Base-by-base conservation (phyloP, 1,284 basidiomycete genomes). In the Trichosporon ovoides region DNA sequence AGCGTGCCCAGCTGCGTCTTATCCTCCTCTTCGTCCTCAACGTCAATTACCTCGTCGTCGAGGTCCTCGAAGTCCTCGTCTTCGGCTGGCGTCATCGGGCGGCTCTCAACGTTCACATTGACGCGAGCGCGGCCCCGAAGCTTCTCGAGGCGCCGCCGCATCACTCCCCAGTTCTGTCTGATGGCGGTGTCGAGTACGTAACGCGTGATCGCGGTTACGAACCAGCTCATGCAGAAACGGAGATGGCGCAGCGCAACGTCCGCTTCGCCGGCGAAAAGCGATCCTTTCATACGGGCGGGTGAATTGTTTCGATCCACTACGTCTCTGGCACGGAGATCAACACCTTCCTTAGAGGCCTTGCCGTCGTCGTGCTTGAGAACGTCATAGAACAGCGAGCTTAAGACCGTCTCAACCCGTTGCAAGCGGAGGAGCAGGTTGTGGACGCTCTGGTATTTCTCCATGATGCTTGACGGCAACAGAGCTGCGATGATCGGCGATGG, bases 371-470 rank as follows among this genome's bases (percentile, higher is more conserved):
- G 50, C 53, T 73, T 69, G 5, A 70, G 60, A 9, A 72, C 54
- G 28, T 70, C 68, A 55, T 86, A 83, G 72, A 84, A 88, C 35
- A 87, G 78, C 2, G 85, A 81, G 22, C 82, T 81, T 37, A 87
- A 73, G 12, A 88, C 88, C 53, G 83, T 82, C 69, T 91, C 84
- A 31, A 89, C 88, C 79, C 91, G 81, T 65, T 86, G 80, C 24
- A 93, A 78, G 20, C 89, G 82, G 20, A 94, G 78, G 35, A 91
- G 81, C 65, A 91, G 85, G 0, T 87, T 82, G 71, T 91, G 90
- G 57, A 91, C 79, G 28, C 86, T 79, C 66, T 91, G 88, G 70
- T 92, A 93, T 72, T 91, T 92, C n/a, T 83, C 85, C 36, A 91
- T 76, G 37, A 88, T 81, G 2, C 82, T 79, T 0, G 81, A 77